Percentiles rank a stretch among this genome's conserved stretches.
phyloP scores from a whole-genome alignment of 2,329 filamentous ascomycete species.

The Trichoderma atrobrunneum region DNA sequence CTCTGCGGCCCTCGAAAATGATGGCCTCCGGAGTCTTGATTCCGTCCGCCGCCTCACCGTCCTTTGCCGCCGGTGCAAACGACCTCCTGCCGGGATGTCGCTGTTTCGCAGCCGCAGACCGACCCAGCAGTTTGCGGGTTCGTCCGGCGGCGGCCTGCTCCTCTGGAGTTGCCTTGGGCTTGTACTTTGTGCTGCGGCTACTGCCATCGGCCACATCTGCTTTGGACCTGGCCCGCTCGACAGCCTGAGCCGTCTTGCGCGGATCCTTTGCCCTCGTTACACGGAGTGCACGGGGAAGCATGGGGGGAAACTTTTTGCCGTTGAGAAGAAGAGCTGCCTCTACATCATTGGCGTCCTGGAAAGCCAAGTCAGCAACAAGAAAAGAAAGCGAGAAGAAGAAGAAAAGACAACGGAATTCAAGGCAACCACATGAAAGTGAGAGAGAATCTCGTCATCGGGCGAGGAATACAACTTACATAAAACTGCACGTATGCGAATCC shows the following conservation, averaged over 20 bases:
- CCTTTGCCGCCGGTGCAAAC: constrained; percentile 24
- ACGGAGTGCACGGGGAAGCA: constrained; percentile 84
- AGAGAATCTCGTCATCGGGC: neutral
- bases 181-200: constrained; percentile 53
- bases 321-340: constrained; percentile 87
- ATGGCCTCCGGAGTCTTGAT: constrained; percentile 65
- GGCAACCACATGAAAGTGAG: neutral
- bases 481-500: constrained; percentile 98
- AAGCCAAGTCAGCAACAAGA: constrained; percentile 1
- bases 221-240: constrained; percentile 34
- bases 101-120: constrained; percentile 57
- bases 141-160: constrained; percentile 71
- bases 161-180: constrained; percentile 67
- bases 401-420: neutral
- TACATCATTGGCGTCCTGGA: constrained; percentile 75
- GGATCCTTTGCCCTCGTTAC: constrained; percentile 82
- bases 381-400: neutral
- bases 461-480: constrained; percentile 48
- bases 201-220: constrained; percentile 38
- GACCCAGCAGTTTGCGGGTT: constrained; percentile 70
- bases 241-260: constrained; percentile 54
- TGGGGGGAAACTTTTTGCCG: constrained; percentile 88
- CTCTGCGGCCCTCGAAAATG: constrained; percentile 79
- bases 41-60: constrained; percentile 24
- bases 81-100: constrained; percentile 28